Percentiles rank a stretch among this genome's conserved stretches.
Conservation (phyloP, 306 rosid species). For the Herpetospermum pedunculosum region DNA sequence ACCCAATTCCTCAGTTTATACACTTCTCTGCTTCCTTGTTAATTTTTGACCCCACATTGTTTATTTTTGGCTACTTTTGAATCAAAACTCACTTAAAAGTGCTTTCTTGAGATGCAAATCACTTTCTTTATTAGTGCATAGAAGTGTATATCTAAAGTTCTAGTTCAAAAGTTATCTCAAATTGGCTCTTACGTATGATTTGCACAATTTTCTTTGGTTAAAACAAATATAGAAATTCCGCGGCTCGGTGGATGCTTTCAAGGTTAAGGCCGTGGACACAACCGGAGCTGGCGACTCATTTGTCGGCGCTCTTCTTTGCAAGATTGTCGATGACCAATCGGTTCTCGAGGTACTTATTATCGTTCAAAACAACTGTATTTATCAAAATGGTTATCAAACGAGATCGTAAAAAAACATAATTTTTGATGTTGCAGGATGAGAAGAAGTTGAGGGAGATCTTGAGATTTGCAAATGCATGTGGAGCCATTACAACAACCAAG, state of each 20-base stretch:
- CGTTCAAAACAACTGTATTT: not conserved
- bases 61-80: not conserved
- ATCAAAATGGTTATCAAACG: not conserved
- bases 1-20: too few relatives aligned
- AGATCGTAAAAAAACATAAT: rapidly evolving
- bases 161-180: too few relatives aligned
- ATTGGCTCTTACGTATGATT: too few relatives aligned
- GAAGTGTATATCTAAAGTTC: too few relatives aligned
- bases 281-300: slow-evolving; percentile 96
- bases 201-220: too few relatives aligned
- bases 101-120: too few relatives aligned
- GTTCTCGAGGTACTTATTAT: slow-evolving; percentile 49
- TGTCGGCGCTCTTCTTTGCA: slow-evolving; percentile 65
- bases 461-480: slow-evolving; percentile 71
- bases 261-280: slow-evolving; percentile 65
- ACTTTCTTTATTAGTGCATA: too few relatives aligned
- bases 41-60: not conserved
- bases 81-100: too few relatives aligned
- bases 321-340: slow-evolving; percentile 82
- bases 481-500: slow-evolving; percentile 85
- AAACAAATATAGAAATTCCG: slow-evolving; percentile 82
- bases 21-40: not conserved
- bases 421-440: slow-evolving; percentile 46
- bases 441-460: slow-evolving; percentile 42
- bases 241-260: slow-evolving; percentile 63